Evolutionary conservation across 75 land plant species (phyloP).

Genomic region (Pseudotsuga menziesii): DNA sequence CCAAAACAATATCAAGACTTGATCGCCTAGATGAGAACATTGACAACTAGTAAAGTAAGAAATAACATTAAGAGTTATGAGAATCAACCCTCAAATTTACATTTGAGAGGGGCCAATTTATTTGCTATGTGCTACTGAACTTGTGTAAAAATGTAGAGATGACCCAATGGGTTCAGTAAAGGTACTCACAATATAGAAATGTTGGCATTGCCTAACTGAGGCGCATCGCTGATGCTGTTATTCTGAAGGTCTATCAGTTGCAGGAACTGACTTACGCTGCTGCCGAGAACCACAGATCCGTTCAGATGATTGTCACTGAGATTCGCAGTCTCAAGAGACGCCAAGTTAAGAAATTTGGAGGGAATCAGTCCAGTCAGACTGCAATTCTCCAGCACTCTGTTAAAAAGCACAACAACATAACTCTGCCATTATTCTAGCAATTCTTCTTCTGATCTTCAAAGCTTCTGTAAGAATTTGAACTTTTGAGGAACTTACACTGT

Average conservation of each 20-base stretch:
- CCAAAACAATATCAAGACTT: not conserved
- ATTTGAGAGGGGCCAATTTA: too few relatives aligned
- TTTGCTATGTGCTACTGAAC: too few relatives aligned
- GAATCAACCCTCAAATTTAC: too few relatives aligned
- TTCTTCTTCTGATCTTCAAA: not conserved
- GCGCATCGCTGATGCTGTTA: constrained; percentile 30
- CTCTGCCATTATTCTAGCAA: not conserved
- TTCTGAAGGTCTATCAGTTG: constrained; percentile 43
- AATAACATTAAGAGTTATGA: not conserved
- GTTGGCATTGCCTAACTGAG: constrained; percentile 12
- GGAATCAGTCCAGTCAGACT: constrained; percentile 6
- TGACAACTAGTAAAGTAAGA: not conserved
- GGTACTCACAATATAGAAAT: constrained; percentile 38
- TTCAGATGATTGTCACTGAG: constrained; percentile 43
- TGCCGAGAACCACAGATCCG: constrained; percentile 34
- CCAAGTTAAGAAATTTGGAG: not conserved
- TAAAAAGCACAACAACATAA: not conserved
- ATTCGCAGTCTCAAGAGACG: constrained; percentile 21
- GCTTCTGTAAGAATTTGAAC: too few relatives aligned
- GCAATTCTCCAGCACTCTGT: constrained; percentile 6
- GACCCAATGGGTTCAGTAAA: too few relatives aligned
- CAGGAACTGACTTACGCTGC: constrained; percentile 20
- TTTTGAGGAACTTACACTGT: constrained; percentile 42
- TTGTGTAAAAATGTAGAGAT: too few relatives aligned
- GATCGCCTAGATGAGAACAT: not conserved